Percentiles rank a stretch among this genome's conserved stretches.
phyloP scores from a whole-genome alignment of 2,329 filamentous ascomycete genomes.

The Pestalotiopsis sp. region DNA sequence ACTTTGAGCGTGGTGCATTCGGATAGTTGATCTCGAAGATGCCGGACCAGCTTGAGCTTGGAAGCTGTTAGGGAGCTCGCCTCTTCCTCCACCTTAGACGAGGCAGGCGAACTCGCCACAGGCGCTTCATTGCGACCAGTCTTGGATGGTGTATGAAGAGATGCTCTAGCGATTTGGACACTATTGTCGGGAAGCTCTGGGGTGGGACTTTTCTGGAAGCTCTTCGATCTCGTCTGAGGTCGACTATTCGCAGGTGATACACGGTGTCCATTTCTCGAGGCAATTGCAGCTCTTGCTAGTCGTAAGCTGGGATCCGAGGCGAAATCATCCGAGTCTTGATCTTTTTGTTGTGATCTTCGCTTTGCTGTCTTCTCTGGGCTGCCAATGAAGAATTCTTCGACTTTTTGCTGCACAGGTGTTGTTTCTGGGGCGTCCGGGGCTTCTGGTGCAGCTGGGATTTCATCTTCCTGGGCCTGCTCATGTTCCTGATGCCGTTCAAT shows the following conservation, averaged over 20 bases:
- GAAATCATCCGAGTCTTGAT: not conserved
- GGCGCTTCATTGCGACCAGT: slow-evolving; percentile 10
- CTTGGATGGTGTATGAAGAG: slow-evolving; percentile 23
- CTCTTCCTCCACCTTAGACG: slow-evolving; percentile 25
- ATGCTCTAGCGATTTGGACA: slow-evolving; percentile 24
- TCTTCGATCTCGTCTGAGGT: slow-evolving; percentile 12
- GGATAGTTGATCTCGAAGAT: slow-evolving; percentile 49
- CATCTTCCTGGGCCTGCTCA: not conserved
- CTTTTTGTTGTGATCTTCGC: not conserved
- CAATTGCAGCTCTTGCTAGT: slow-evolving; percentile 13
- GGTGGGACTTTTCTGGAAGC: slow-evolving; percentile 10
- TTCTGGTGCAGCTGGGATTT: not conserved
- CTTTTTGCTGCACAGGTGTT: not conserved
- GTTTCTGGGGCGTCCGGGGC: not conserved
- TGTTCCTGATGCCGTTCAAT: not conserved
- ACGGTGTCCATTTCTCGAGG: slow-evolving; percentile 8
- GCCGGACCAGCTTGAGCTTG: slow-evolving; percentile 48
- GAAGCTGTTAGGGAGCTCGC: slow-evolving; percentile 33
- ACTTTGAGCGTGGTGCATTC: slow-evolving; percentile 55
- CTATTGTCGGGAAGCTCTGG: slow-evolving; percentile 13
- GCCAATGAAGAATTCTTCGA: not conserved
- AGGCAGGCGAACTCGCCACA: slow-evolving; percentile 11
- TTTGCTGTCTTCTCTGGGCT: slow-evolving; percentile 6
- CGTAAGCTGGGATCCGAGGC: slow-evolving; percentile 10
- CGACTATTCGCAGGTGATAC: slow-evolving; percentile 14